phyloP scores from a whole-genome alignment of 345 rosid genomes.

The Aquilaria yunnanensis region DNA sequence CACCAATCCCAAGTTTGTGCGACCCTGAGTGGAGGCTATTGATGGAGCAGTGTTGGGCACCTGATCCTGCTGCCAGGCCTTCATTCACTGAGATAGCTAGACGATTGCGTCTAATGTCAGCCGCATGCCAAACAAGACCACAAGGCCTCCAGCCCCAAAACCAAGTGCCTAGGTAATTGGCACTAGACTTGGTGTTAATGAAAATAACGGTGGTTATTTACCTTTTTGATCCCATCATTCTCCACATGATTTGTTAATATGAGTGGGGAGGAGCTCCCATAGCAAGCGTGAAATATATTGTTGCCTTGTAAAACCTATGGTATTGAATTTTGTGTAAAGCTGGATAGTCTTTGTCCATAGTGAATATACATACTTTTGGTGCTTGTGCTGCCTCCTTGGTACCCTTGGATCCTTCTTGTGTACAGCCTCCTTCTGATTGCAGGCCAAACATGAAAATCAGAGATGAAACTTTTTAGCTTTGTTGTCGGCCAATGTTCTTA shows the following conservation, averaged over 20 bases:
- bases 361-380: conserved; percentile 11
- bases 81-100: conserved; percentile 75
- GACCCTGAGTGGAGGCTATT: conserved; percentile 74
- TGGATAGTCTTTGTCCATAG: conserved; percentile 15
- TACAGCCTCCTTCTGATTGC: too few relatives aligned
- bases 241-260: conserved; percentile 5
- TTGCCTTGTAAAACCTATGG: conserved; percentile 7
- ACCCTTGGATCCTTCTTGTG: too few relatives aligned
- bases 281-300: conserved; percentile 14
- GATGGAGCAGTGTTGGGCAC: conserved; percentile 94
- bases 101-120: conserved; percentile 63
- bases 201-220: not conserved
- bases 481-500: too few relatives aligned
- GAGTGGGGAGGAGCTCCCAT: conserved; percentile 11
- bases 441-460: too few relatives aligned
- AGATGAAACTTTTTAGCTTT: too few relatives aligned
- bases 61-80: conserved; percentile 70
- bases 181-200: not conserved
- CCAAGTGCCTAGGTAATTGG: conserved; percentile 20
- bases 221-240: not conserved
- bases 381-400: not conserved
- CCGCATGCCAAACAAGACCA: conserved; percentile 38
- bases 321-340: conserved; percentile 17
- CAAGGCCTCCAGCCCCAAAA: conserved; percentile 25
- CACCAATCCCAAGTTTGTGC: conserved; percentile 58